Evolutionary conservation across 2,329 filamentous ascomycete genomes (phyloP), one percentile per base, ranked within the genome.

Genomic region (Teratosphaeria pseudoeucalypti): DNA sequence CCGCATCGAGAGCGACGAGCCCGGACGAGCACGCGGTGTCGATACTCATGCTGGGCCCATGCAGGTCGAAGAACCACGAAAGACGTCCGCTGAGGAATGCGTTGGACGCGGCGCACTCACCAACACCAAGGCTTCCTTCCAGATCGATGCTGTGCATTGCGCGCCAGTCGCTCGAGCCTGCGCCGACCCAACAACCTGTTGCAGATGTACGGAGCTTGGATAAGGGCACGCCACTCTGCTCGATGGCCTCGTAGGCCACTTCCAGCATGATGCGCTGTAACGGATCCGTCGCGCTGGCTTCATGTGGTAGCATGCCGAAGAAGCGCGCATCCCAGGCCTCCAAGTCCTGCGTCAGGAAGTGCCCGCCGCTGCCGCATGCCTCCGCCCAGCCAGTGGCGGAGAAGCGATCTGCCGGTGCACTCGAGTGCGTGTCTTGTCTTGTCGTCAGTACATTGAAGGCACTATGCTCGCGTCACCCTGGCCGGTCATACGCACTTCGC

Each of bases 191-290:
- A 27, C 49, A 52, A 16, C 49, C 26, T 9, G 49, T 52, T 9
- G 9, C 7, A 7, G 49, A 19, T 2, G 9, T 16, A 1, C 9
- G 7, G 9, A 52, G 9, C 9, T 19, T 16, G 7, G n/a, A 9
- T 19, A 52, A 16, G 26, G 49, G n/a, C 16, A 52, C 9, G 16
- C 49, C 49, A 66, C 34, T 77, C 80, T 67, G 19, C 37, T 57
- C 82, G n/a, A 58, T 37, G n/a, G 56, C 59, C 29, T 63, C 60
- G 54, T 60, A 65, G 12, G 57, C 55, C 26, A 55, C 53, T 43
- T 63, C 58, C 1, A 64, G 57, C n/a, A 62, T 19, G 29, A 61
- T 53, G 5, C 62, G 57, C 53, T 64, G 61, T 32, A 62, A 56
- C 2, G 63, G 63, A 54, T 65, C 63, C 26, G 62, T 57, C 16